Evolutionary conservation across 2,329 filamentous ascomycete genomes (phyloP).

Genomic region (Fusarium torreyae): DNA sequence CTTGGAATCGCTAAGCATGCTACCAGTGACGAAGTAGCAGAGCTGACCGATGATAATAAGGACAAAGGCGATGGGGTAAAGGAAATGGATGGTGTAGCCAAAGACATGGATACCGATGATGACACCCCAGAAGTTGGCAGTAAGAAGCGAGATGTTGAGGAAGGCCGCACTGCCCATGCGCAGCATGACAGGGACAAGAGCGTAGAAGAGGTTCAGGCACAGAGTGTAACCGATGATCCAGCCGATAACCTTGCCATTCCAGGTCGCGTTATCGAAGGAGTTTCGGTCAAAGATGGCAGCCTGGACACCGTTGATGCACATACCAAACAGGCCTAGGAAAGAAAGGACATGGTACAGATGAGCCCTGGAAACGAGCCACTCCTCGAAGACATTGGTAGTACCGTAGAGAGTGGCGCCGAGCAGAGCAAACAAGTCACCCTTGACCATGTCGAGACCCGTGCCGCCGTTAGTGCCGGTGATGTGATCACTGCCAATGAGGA

Average conservation of each 20-base stretch:
- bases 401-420: conserved; percentile 93
- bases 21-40: conserved; percentile 89
- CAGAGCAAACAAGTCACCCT: conserved; percentile 93
- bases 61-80: conserved; percentile 97
- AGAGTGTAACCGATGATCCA: conserved; percentile 94
- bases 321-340: conserved; percentile 89
- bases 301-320: conserved; percentile 92
- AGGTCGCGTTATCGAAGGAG: conserved; percentile 75
- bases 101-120: conserved; percentile 93
- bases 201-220: conserved; percentile 87
- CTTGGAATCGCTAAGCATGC: conserved; percentile 85
- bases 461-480: conserved; percentile 82
- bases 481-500: conserved; percentile 90
- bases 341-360: conserved; percentile 95
- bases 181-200: conserved; percentile 87
- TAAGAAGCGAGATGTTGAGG: conserved; percentile 95
- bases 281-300: conserved; percentile 91
- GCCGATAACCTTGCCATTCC: conserved; percentile 79
- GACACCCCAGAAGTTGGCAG: conserved; percentile 97
- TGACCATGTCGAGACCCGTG: conserved; percentile 79
- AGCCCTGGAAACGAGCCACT: conserved; percentile 89
- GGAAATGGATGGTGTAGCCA: conserved; percentile 82
- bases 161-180: conserved; percentile 93
- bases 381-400: conserved; percentile 90
- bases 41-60: conserved; percentile 89